Base-by-base conservation (phyloP, 2,329 filamentous ascomycete species). In the Rutstroemia sp. region DNA sequence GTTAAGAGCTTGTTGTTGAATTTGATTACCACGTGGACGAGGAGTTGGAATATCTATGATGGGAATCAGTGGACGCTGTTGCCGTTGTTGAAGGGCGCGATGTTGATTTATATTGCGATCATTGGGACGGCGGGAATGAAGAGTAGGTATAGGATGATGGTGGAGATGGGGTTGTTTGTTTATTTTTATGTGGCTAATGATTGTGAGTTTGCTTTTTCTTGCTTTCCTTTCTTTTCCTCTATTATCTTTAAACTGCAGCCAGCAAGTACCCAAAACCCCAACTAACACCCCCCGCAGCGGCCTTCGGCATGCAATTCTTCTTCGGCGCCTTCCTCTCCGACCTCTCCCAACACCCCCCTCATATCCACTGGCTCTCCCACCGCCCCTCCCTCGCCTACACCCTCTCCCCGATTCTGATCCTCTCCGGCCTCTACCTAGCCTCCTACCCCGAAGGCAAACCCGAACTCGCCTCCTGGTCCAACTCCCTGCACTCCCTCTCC, bases 271-370 rank as follows among this genome's bases (percentile, higher is more conserved):
- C n/a, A 12, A 34, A 34, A 34, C 49, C 10, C 3, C 14, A 16
- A 25, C 57, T 63, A 58, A 61, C 23, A 16, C 14, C 12, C 17
- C 6, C 3, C 34, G 40, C 46, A 76, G 73, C 73, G 30, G 70
- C 70, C 38, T 80, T 80, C 58, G 77, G 78, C 49, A 78, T 80
- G 70, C 82, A 82, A 67, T 79, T 84, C 65, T 80, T 83, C 68
- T 78, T 78, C 57, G 83, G 83, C 59, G 81, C 81, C 63, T 79
- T 85, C 64, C 73, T 86, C 30, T 78, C 80, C 34, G 82, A 86
- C 63, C 64, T 84, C 39, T 78, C 81, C 58, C 78, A 80, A 65
- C 70, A 76, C 61, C 73, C 73, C 44, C 69, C 74, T 1, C 75
- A 78, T 61, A 74, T 73, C 50, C 73, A 78, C 19, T 78, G 75